Evolutionary conservation across 345 rosid species (phyloP), one percentile per base, ranked within the genome.

Genomic region (Salix caprea): DNA sequence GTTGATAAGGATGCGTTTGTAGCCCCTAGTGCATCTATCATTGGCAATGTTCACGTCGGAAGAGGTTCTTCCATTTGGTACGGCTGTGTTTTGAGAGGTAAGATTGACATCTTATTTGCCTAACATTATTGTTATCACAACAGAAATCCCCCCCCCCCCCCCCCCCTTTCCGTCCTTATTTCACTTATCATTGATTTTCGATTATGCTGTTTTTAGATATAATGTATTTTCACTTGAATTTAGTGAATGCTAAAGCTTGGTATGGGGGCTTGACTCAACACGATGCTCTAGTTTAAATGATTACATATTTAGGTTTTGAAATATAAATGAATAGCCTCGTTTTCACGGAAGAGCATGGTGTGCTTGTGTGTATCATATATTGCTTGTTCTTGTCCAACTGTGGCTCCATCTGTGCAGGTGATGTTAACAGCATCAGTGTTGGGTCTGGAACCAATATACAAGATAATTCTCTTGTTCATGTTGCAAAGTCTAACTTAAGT

Each of bases 51-150:
- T 76, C 94, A 80, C 81, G 90, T 95, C n/a, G 99, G 99, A 66
- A 86, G 91, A 77, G 94, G 90, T 65, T 86, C 99, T 12, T 96
- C 96, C 32, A 80, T 95, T 80, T 95, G 98, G 99, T 95, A 93
- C 84, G 97, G 99, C 65, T 93, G 97, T 60, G 99, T 95, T 73
- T 79, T 93, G 79, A 90, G 99, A 88, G 99, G 99, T 95, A 87
- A 40, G 15, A 2, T 67, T 6, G 10, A 24, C 34, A n/a, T 44
- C 44, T 19, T 46, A 48, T 71, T 60, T 26, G 32, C n/a, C 21
- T 52, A 28, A 4, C 44, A 14, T 71, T 71, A 60, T 74, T 13
- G 13, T 13, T 40, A 40, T 40, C 44, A 15, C 21, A 21, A 42
- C 9, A 7, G 15, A n/a, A 19, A 28, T 19, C 1, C 30, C 1